phyloP scores from a whole-genome alignment of 192 early-diverging fungal genomes.

The Backusella sp. region DNA sequence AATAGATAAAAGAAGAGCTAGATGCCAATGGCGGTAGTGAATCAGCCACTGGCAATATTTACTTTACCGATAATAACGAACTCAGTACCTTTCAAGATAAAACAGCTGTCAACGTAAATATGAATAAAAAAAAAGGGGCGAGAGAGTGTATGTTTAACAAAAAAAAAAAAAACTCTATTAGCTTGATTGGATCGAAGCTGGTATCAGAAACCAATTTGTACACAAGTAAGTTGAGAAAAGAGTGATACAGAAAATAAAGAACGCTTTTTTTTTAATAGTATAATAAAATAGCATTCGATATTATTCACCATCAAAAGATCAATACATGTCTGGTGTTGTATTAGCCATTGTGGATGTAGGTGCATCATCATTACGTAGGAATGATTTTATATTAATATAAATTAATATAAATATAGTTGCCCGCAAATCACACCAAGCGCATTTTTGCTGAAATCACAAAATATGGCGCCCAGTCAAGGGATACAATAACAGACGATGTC shows the following conservation, averaged over 20 bases:
- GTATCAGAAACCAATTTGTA: neutral
- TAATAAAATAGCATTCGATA: neutral
- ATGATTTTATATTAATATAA: neutral
- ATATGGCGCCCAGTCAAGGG: conserved; percentile 33
- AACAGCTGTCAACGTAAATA: conserved; percentile 1
- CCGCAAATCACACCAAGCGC: conserved; percentile 18
- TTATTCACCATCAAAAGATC: neutral
- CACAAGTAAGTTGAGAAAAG: conserved; percentile 1
- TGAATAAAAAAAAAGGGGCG: neutral
- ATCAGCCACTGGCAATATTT: neutral
- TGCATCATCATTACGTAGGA: neutral
- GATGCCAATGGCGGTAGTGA: neutral
- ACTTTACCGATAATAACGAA: neutral
- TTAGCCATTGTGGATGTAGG: neutral
- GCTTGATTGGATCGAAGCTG: conserved; percentile 11
- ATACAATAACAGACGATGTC: conserved; percentile 28
- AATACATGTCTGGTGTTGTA: neutral
- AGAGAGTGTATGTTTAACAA: neutral
- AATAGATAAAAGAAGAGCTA: neutral
- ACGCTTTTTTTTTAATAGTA: neutral
- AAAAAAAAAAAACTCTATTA: neutral
- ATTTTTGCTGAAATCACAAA: conserved; percentile 33
- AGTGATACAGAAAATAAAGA: neutral
- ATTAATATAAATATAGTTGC: conserved; percentile 9
- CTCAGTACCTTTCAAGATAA: neutral